These are phyloP conservation scores for Fraxinus nigra DNA, from an alignment of 305 asterid genomes.

Conservation along the genomic window DNA sequence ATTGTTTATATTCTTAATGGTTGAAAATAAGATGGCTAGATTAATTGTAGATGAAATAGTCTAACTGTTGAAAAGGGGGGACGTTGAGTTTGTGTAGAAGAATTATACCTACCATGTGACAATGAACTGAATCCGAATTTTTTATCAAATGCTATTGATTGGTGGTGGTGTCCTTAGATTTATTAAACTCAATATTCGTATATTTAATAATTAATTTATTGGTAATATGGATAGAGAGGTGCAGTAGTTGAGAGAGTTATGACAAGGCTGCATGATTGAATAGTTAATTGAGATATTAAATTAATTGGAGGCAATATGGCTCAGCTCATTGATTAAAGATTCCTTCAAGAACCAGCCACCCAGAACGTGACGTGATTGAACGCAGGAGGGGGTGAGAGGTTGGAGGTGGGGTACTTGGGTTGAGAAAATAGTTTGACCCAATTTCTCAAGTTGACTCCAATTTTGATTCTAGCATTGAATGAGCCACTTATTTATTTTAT, in stretches of 20 bases:
- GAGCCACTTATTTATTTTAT: not conserved
- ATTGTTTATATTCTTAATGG: not conserved
- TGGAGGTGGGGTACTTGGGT: not conserved
- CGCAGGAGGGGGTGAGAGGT: not conserved
- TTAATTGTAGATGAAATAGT: not conserved
- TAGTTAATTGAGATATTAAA: constrained; percentile 26
- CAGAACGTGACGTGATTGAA: constrained; percentile 23
- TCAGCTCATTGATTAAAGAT: constrained; percentile 26
- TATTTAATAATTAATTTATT: not conserved
- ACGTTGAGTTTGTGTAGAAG: constrained; percentile 14
- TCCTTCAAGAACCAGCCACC: constrained; percentile 38
- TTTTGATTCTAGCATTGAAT: not conserved
- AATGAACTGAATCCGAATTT: not conserved
- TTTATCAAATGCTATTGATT: not conserved
- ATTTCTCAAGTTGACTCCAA: not conserved
- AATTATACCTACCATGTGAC: not conserved
- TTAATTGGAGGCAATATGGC: constrained; percentile 23
- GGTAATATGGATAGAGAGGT: constrained; percentile 7
- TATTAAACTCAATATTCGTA: not conserved
- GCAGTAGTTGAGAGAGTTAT: constrained; percentile 32
- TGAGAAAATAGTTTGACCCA: not conserved
- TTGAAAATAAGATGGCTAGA: not conserved
- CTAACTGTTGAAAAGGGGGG: not conserved
- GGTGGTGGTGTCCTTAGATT: constrained; percentile 4
- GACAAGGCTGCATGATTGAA: constrained; percentile 35